These are phyloP conservation scores for Erigeron canadensis DNA, from an alignment of 129 eudicot genomes.

Conservation along the genomic window DNA sequence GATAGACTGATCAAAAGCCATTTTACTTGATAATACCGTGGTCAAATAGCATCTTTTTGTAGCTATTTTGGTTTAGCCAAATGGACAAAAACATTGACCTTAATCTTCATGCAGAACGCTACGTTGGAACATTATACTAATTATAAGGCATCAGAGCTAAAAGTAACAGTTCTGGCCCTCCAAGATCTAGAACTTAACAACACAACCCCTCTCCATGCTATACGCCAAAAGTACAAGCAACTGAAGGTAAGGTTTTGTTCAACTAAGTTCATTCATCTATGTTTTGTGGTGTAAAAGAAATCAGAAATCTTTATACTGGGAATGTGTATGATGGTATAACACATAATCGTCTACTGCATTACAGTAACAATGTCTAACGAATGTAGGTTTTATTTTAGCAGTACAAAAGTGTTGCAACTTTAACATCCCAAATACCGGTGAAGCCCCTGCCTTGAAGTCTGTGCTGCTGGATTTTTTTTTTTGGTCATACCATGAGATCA, in stretches of 20 bases:
- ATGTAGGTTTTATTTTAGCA: constrained; percentile 33
- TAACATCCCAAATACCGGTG: constrained; percentile 48
- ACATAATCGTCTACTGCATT: background rate
- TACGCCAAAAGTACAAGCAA: constrained; percentile 79
- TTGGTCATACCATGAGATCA: constrained; percentile 23
- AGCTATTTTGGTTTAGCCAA: constrained; percentile 15
- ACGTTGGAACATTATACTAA: constrained; percentile 77
- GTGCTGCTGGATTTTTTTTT: constrained; percentile 23
- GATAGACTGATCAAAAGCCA: background rate
- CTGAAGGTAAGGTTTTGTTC: constrained; percentile 49
- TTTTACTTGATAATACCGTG: background rate
- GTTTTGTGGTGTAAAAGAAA: background rate
- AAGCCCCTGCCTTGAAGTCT: constrained; percentile 37
- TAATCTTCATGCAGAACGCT: constrained; percentile 55
- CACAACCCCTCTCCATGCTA: constrained; percentile 46
- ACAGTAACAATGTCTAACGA: constrained; percentile 14
- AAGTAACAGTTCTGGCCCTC: constrained; percentile 52
- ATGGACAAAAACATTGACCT: constrained; percentile 13
- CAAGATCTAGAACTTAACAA: constrained; percentile 70
- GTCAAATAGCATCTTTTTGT: background rate
- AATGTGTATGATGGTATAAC: background rate
- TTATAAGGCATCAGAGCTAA: constrained; percentile 56
- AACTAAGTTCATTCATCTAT: background rate
- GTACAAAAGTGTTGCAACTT: constrained; percentile 76
- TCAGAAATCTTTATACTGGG: background rate